Evolutionary conservation across 352 stramenopile species (phyloP).

Genomic region (Phytophthora crassamura): DNA sequence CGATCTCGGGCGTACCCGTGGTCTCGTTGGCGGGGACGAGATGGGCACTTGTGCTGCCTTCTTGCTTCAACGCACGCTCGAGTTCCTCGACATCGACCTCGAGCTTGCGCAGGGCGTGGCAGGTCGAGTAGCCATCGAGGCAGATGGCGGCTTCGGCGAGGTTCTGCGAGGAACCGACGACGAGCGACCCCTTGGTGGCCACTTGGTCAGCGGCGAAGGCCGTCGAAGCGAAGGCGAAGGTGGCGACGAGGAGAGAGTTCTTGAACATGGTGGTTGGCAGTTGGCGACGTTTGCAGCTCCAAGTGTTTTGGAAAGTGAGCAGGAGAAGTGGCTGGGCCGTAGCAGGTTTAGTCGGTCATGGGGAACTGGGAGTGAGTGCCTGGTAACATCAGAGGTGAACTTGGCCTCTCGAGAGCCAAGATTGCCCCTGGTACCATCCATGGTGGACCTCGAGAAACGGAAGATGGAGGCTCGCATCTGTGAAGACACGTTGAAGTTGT

Average conservation of each 20-base stretch:
- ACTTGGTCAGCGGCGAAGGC: neutral
- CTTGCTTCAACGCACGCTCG: neutral
- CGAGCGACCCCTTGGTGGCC: conserved; percentile 1
- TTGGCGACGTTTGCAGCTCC: neutral
- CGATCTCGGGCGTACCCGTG: neutral
- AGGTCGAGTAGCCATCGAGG: neutral
- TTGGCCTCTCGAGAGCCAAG: no score
- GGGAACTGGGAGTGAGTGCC: neutral
- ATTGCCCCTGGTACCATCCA: no score
- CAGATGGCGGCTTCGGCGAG: neutral
- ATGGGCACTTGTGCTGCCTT: neutral
- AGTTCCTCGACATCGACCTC: conserved; percentile 3
- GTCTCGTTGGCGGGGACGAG: conserved; percentile 2
- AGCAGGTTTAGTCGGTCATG: no score
- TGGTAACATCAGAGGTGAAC: neutral
- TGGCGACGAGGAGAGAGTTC: neutral
- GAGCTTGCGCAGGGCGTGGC: conserved; percentile 1
- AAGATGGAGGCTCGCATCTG: no score
- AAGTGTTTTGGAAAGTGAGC: conserved; percentile 1
- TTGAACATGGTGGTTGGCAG: neutral
- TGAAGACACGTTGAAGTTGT: no score
- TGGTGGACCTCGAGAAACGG: no score
- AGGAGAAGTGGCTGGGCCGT: no score
- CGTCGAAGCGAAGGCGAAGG: neutral
- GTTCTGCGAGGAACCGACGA: neutral